Evolutionary conservation across 2,329 filamentous ascomycete species (phyloP), one percentile per base, ranked within the genome.

Genomic region (Xylariomycetidae sp.): DNA sequence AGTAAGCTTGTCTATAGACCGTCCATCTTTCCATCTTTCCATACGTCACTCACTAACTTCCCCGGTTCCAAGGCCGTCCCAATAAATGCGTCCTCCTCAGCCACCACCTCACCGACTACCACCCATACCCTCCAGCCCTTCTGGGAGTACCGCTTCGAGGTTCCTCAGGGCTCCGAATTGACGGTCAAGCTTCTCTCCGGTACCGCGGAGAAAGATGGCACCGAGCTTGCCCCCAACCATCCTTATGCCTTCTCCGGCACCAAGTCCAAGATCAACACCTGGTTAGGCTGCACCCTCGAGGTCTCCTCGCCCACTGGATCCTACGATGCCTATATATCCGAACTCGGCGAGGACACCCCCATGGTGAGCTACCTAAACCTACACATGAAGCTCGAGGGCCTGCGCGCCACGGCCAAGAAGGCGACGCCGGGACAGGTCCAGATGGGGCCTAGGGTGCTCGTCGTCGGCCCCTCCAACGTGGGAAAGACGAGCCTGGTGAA

Each of bases 181-280:
- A 58, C 60, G 25, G 54, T 74, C 30, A 70, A 88, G 66, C 70
- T 97, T 16, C 64, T 87, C 36, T 78, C 74, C 20, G 92, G 92
- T 41, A 88, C 82, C 2, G 92, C 90, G 30, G 92, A 98, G 61
- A 80, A 94, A 54, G 95, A 97, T 57, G 92, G 92, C 56, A 89
- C 90, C 35, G 92, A 98, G 64, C 82, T 98, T 27, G 88, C 88
- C 9, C 73, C 77, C 8, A 84, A 83, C 36, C 83, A 84, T 32
- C 72, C 77, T 8, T 97, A 97, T 66, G 81, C 72, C 19, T 90
- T 98, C 61, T 74, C 76, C 28, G 85, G 87, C 36, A 77, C 76
- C 47, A 94, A 94, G 66, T 85, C 85, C 37, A 89, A 90, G 41
- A 83, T 98, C 52, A 86, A 86, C 59, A 94, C 89, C 31, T 95